Conservation (phyloP, 768 basidiomycete genomes). For the Hygrocybe coccinea region DNA sequence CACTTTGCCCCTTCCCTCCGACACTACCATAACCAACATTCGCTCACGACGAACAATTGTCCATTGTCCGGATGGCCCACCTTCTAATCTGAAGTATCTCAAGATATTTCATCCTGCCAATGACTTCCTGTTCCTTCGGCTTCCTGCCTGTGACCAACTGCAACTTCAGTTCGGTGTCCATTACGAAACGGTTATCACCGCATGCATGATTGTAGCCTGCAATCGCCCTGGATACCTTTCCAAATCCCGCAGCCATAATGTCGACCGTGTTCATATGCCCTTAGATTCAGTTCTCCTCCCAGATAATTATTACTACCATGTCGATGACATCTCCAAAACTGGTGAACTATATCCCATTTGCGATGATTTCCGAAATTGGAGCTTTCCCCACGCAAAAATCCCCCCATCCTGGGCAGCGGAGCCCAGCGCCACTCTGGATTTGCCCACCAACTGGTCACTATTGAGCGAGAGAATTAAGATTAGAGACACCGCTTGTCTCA, state of each 20-base stretch:
- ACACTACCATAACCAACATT: not conserved
- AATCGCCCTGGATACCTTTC: not conserved
- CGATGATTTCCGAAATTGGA: no score
- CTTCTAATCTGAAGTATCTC: not conserved
- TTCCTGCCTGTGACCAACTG: no score
- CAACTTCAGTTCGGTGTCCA: slow-evolving; percentile 1
- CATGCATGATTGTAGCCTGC: not conserved
- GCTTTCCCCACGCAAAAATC: not conserved
- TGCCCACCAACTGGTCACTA: not conserved
- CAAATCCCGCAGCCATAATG: not conserved
- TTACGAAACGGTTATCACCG: not conserved
- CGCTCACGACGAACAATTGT: not conserved
- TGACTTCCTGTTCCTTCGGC: not conserved
- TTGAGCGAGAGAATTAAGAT: not conserved
- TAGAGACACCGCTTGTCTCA: not conserved
- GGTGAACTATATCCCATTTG: not conserved
- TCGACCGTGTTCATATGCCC: not conserved
- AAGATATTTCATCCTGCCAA: not conserved
- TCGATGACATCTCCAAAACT: not conserved
- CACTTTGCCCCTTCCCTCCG: no score
- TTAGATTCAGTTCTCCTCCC: not conserved
- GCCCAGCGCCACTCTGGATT: not conserved
- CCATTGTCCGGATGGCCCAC: not conserved
- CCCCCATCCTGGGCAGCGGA: not conserved
- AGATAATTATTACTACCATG: not conserved